Base-by-base conservation (phyloP, 257 asterid species). In the Solanum lignicaule region DNA sequence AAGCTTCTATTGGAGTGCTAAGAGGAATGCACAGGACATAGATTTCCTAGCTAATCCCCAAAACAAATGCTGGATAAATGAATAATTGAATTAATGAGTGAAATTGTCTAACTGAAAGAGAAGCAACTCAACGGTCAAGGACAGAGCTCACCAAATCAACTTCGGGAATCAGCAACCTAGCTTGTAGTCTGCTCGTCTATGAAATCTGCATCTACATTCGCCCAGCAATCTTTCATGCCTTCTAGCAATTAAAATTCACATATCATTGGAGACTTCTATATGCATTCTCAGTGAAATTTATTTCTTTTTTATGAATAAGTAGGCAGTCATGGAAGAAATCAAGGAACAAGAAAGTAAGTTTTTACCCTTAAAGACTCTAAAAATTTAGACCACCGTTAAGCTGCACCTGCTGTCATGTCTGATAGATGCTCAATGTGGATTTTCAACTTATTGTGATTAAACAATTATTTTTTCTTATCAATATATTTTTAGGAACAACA, bases 401-500 rank as follows among this genome's bases (percentile, higher is more conserved):
- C 85, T 82, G 85, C 85, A 48, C 69, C 43, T 16, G 18, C 33
- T 82, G 25, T 82, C 69, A 48, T 82, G 11, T 8, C 85, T 82
- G 29, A 8, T 83, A 76, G 21, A 33, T 60, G 55, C 65, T 83
- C 86, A 86, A 78, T 23, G 23, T 85, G 18, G 69, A 66, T 66
- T 84, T 46, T 39, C 65, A 52, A 15, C 87, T 90, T 48, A n/a
- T 55, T 31, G 3, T 75, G 71, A 23, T 25, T 83, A 52, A 83
- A 25, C 27, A 31, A 27, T 52, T 76, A 31, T 86, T 21, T 21
- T 58, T 58, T 72, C 82, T 25, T 73, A 38, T 87, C 88, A 86
- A 82, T 33, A 83, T 90, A 88, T 83, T 88, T 90, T 65, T 89
- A 97, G 99, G 99, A 86, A 93, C 98, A 35, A 97, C 99, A 43